Evolutionary conservation across 176 grass and related monocot species (phyloP), one percentile per base, ranked within the genome.

Genomic region (Hyparrhenia diplandra): DNA sequence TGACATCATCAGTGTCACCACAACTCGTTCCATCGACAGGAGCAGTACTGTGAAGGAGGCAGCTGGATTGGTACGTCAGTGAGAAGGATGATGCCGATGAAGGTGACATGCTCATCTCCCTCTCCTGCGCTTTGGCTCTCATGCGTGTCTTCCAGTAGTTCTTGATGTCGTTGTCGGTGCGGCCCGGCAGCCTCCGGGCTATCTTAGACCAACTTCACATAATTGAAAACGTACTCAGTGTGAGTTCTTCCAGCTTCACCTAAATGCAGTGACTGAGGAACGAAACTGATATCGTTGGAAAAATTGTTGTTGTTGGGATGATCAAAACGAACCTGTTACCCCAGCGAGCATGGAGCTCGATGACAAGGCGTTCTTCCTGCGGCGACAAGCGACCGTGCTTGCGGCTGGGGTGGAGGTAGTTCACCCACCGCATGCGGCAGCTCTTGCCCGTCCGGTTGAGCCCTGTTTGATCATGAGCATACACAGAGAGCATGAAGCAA

Each of bases 61-160:
- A 57, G 8, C 66, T 83, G 11, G 86, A 83, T 58, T 86, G 65
- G 70, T 80, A 74, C 30, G 76, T 84, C 31, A 88, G 27, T 17
- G 86, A 88, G 1, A 85, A 90, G 0, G 92, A 81, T 14, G 88
- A 83, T n/a, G n/a, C n/a, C 8, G 85, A 82, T 0, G 92, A 91
- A 32, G 86, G 66, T 8, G 86, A 84, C 34, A 71, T 66, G 67
- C 60, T 73, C 2, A 23, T 64, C 78, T 86, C 90, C 32, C 63
- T 72, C 74, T 94, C 92, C 54, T 94, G 92, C 4, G 88, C 92
- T 85, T 88, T 91, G 66, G 86, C 91, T 60, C 92, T 94, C 92
- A 94, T 91, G 64, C 84, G 92, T 27, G 92, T 91, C 68, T 88
- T 88, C 91, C 91, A 91, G 79, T 91, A 94, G 79, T 94, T 94